Base-by-base conservation (phyloP, 352 stramenopile species). In the Aphanomyces invadans region DNA sequence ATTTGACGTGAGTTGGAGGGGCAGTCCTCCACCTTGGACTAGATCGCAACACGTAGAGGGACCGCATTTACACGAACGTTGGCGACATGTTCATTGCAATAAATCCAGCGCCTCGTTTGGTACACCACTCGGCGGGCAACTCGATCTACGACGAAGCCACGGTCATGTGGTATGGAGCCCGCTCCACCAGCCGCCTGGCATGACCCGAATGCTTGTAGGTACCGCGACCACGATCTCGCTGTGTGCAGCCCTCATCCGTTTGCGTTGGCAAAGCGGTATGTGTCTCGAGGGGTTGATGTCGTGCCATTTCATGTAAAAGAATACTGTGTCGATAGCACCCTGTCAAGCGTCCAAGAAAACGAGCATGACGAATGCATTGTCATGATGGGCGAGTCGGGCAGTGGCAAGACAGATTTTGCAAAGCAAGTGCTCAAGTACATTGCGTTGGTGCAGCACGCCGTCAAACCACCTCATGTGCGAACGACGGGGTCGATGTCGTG, bases 71-170 rank as follows among this genome's bases (percentile, higher is more conserved):
- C 72, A 77, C 80, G 48, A 82, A 81, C 42, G 61, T 88, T 25
- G 77, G 74, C 29, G 70, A 88, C 56, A 81, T 77, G 29, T 79
- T 90, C 73, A 48, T 89, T 28, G 75, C 84, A 11, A 67, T 90
- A 33, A 92, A 92, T 49, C 83, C 83, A 1, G 60, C 60, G n/a
- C 75, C 83, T 45, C 83, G 83, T 15, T 70, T 92, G 61, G 66
- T 92, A 11, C 84, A 92, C 61, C 89, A 82, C 31, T 69, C 74
- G 31, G 77, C 81, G 45, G 88, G 86, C 68, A 90, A 78, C n/a
- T 90, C 81, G 32, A 92, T 92, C 65, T 92, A 89, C 57, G 81
- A 90, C 45, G 83, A 92, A 57, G 76, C 88, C 36, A 80, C 89
- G 31, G 83, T 89, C 33, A 61, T 90, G 19, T 75, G 75, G 28